Conservation (phyloP, 768 basidiomycete species). For the Mycena leptocephala region DNA sequence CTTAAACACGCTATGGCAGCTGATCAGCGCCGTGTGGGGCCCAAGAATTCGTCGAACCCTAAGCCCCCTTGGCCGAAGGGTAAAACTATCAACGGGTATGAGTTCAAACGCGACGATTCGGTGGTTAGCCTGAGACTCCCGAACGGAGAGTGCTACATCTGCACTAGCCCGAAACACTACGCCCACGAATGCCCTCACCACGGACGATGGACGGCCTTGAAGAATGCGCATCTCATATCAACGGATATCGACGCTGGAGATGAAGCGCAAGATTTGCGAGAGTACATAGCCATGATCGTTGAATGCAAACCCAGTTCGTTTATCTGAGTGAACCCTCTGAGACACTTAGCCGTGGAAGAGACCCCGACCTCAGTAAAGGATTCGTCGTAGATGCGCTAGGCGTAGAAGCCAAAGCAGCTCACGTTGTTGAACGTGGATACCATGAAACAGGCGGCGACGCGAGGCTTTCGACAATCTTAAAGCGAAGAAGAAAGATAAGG, state of each 20-base stretch:
- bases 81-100: background rate
- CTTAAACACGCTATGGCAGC: background rate
- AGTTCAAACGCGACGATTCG: slow-evolving; percentile 16
- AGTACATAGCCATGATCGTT: slow-evolving; percentile 34
- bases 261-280: background rate
- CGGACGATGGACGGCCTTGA: background rate
- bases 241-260: background rate
- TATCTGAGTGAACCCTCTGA: background rate
- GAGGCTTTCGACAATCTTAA: background rate
- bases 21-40: background rate
- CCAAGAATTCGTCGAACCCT: no score
- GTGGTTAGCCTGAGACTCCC: background rate
- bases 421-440: background rate
- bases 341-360: background rate
- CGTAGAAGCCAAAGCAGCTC: background rate
- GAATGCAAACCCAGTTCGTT: slow-evolving; percentile 18
- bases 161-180: slow-evolving; percentile 32
- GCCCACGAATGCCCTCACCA: background rate
- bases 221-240: background rate
- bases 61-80: background rate
- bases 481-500: background rate
- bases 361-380: background rate
- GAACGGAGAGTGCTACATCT: slow-evolving; percentile 36
- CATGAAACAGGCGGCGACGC: background rate
- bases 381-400: background rate